Evolutionary conservation across 2,329 filamentous ascomycete species (phyloP), one percentile per base, ranked within the genome.

Genomic region (Fusarium neocosmosporiellum): DNA sequence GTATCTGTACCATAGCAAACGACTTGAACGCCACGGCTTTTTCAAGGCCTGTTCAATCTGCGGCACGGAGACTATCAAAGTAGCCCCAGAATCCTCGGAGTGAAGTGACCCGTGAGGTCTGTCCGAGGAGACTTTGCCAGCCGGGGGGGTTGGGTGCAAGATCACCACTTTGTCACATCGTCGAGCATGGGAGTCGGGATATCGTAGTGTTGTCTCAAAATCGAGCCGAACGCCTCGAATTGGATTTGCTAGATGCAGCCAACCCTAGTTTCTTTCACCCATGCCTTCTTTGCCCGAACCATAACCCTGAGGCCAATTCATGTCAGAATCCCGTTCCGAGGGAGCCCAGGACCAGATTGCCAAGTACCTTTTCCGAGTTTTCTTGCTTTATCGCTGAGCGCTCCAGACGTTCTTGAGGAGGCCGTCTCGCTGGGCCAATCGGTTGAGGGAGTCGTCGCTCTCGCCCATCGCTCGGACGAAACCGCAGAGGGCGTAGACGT

Each of bases 381-480:
- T 74, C 31, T 59, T 65, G 72, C 75, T 83, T 87, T 90, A 90
- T 86, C 89, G 87, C 82, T 88, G 84, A 77, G 91, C 93, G 87
- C 90, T 94, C 96, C 96, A 99, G 84, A 99, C 96, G 84, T 87
- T 93, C 94, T 98, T 98, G 86, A 99, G 86, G 86, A 97, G 93
- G 78, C 96, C 96, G 85, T 99, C 97, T 80, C 94, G 92, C 91
- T 99, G 96, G 79, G 95, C 90, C 82, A 99, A 90, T 83, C 96
- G 90, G 93, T 99, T 99, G 83, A 99, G 86, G 81, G 93, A 90
- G 88, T 99, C 96, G 85, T 99, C 96, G 86, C 92, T 92, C 94
- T 99, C 97, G 84, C 96, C 96, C 91, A 98, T 96, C 80, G 95
- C 94, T 80, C 96, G 93, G 82, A 99, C 94, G 89, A 98, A 99